Conservation (phyloP, 2,329 filamentous ascomycete genomes). For the Alternaria novae-zelandiae region DNA sequence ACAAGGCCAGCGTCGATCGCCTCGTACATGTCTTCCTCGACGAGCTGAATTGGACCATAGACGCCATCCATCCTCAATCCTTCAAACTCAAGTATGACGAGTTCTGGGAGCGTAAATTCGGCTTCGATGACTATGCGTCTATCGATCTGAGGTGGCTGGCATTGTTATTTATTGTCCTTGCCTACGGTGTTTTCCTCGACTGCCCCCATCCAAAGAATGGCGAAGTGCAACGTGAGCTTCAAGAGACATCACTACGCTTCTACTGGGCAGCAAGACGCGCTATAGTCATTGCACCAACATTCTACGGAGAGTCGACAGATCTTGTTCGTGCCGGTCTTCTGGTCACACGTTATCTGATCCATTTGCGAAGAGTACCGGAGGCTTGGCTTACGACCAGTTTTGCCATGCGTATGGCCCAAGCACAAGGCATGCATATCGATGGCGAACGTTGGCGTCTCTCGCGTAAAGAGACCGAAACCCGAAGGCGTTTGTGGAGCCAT, state of each 20-base stretch:
- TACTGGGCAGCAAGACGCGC: slow-evolving; percentile 51
- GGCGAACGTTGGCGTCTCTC: slow-evolving; percentile 50
- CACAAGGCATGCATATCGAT: slow-evolving; percentile 54
- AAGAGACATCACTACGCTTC: slow-evolving; percentile 51
- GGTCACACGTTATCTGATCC: slow-evolving; percentile 51
- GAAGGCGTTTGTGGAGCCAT: slow-evolving; percentile 50
- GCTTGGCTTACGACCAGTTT: slow-evolving; percentile 53
- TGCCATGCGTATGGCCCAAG: slow-evolving; percentile 53
- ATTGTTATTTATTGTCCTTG: slow-evolving; percentile 51
- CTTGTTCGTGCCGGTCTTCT: slow-evolving; percentile 51
- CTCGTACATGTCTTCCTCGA: slow-evolving; percentile 45
- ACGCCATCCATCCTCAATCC: slow-evolving; percentile 45
- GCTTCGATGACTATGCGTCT: slow-evolving; percentile 50
- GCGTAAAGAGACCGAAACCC: slow-evolving; percentile 46
- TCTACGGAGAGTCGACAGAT: slow-evolving; percentile 52
- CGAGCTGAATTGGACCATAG: slow-evolving; percentile 48
- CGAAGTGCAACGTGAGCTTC: slow-evolving; percentile 46
- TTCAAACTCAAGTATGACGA: slow-evolving; percentile 48
- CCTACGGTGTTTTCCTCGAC: slow-evolving; percentile 49
- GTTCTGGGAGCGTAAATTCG: slow-evolving; percentile 51
- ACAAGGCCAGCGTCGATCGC: slow-evolving; percentile 47
- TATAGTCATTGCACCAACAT: slow-evolving; percentile 52
- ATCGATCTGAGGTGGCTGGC: slow-evolving; percentile 53
- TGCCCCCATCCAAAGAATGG: slow-evolving; percentile 39
- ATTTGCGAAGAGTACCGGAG: slow-evolving; percentile 48